phyloP scores from a whole-genome alignment of 192 early-diverging fungal species.

The Linnemannia schmuckeri region DNA sequence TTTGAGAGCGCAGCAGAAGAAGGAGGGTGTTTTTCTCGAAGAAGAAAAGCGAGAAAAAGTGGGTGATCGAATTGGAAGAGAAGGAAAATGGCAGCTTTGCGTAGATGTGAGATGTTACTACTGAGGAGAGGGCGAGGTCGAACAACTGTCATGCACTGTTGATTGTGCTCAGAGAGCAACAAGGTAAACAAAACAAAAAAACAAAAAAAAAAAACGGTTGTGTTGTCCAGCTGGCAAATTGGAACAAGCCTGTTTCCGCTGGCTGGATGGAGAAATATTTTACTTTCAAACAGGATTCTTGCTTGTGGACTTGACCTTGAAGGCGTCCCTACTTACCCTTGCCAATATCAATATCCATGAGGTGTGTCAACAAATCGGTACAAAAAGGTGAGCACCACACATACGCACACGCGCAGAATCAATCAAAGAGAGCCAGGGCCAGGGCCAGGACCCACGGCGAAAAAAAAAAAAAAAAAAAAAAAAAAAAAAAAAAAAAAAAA shows the following conservation, averaged over 20 bases:
- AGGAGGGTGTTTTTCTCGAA: neutral
- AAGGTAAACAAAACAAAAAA: neutral
- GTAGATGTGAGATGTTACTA: neutral
- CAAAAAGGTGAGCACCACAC: neutral
- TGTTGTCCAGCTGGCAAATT: neutral
- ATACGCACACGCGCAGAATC: neutral
- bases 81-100: neutral
- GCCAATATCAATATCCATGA: neutral
- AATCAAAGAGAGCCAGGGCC: neutral
- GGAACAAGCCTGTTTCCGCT: constrained; percentile 29
- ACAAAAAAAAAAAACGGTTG: neutral
- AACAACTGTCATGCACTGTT: neutral
- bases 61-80: neutral
- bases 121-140: neutral
- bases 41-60: neutral
- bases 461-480: constrained; percentile 1
- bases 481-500: neutral
- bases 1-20: neutral
- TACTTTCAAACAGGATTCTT: neutral
- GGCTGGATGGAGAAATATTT: constrained; percentile 15
- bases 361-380: neutral
- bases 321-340: neutral
- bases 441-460: constrained; percentile 7
- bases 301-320: neutral
- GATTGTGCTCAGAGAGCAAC: neutral